These are phyloP conservation scores for Coprinopsis cinerea DNA, from an alignment of 768 basidiomycete genomes.

Conservation along the genomic window DNA sequence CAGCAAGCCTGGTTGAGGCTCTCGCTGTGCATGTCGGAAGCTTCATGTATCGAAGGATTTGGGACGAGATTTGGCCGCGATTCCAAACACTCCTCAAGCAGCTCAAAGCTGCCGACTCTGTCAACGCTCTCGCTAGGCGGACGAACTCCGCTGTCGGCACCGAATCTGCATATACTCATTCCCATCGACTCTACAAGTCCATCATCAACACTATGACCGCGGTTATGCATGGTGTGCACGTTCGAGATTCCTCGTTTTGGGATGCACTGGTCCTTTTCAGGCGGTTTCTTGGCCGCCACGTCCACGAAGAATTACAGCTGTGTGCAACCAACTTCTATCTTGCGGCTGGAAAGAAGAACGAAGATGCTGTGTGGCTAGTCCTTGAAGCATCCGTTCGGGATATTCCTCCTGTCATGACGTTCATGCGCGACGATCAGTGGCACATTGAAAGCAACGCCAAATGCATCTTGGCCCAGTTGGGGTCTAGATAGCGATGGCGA, in stretches of 20 bases:
- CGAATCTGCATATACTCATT: constrained; percentile 72
- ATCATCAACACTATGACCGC: constrained; percentile 69
- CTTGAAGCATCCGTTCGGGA: constrained; percentile 49
- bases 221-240: constrained; percentile 58
- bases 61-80: constrained; percentile 93
- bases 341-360: constrained; percentile 54
- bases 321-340: constrained; percentile 61
- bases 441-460: constrained; percentile 44
- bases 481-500: neutral
- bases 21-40: constrained; percentile 67
- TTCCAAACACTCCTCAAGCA: constrained; percentile 56
- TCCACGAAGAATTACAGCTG: constrained; percentile 70
- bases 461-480: constrained; percentile 25
- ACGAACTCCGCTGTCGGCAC: constrained; percentile 21
- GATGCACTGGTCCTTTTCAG: constrained; percentile 72
- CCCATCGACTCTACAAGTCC: constrained; percentile 75
- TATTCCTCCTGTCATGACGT: constrained; percentile 36
- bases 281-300: constrained; percentile 62
- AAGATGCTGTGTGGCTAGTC: constrained; percentile 82
- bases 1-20: constrained; percentile 66
- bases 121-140: constrained; percentile 61
- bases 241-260: constrained; percentile 72
- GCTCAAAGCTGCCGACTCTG: constrained; percentile 58
- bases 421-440: constrained; percentile 56
- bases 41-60: constrained; percentile 80